Evolutionary conservation across 2,329 filamentous ascomycete species (phyloP).

Genomic region (Venturia effusa): DNA sequence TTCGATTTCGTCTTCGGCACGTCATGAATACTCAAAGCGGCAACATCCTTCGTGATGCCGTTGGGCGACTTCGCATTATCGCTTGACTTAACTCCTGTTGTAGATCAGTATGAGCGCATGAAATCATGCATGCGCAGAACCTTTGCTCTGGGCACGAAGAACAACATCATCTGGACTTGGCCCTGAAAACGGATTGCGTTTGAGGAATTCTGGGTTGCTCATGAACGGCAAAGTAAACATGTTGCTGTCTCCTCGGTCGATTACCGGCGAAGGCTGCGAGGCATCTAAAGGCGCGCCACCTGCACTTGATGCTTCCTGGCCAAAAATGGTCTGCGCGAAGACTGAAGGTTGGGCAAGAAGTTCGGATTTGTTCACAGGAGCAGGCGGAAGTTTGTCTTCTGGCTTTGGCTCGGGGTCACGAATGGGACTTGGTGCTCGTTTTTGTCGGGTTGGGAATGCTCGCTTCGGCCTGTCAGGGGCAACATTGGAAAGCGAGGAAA

Average conservation of each 20-base stretch:
- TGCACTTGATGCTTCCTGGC: constrained; percentile 15
- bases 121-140: constrained; percentile 16
- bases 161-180: constrained; percentile 91
- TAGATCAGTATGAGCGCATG: neutral
- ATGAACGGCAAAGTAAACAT: constrained; percentile 32
- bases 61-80: neutral
- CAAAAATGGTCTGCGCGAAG: constrained; percentile 41
- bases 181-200: constrained; percentile 58
- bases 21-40: constrained; percentile 37
- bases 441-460: neutral
- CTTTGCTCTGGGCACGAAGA: constrained; percentile 60
- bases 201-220: constrained; percentile 26
- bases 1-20: constrained; percentile 44
- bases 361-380: constrained; percentile 17
- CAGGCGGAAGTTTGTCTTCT: neutral
- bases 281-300: constrained; percentile 10
- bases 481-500: neutral
- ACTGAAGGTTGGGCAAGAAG: constrained; percentile 38
- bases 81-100: constrained; percentile 2
- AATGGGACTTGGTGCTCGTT: neutral
- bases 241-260: neutral
- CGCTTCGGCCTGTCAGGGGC: neutral
- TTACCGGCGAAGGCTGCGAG: constrained; percentile 5
- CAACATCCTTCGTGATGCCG: constrained; percentile 28
- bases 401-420: neutral